phyloP scores from a whole-genome alignment of 2,329 filamentous ascomycete species.

The Botrytis hyacinthi region DNA sequence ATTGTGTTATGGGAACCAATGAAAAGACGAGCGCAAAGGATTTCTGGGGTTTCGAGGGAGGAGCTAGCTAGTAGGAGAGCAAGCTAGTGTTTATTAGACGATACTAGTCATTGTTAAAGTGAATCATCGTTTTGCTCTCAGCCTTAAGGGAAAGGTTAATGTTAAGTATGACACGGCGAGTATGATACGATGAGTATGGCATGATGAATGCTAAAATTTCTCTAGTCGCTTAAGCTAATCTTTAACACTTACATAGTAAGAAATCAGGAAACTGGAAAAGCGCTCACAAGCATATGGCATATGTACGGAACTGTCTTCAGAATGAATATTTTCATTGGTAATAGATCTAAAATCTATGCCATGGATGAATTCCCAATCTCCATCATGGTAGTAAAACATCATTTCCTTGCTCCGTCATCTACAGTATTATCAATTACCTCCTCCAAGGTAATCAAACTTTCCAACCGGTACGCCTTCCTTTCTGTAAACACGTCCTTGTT shows the following conservation, averaged over 20 bases:
- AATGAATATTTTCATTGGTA: background rate
- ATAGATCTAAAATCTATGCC: background rate
- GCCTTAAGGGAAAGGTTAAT: background rate
- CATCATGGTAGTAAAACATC: background rate
- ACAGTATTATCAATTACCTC: background rate
- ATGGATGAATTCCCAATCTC: background rate
- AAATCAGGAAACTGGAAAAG: background rate
- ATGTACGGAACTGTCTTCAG: background rate
- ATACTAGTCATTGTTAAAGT: background rate
- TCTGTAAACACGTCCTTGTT: background rate
- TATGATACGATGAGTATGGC: background rate
- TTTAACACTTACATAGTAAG: background rate
- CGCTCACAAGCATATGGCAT: background rate
- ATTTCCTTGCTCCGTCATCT: background rate
- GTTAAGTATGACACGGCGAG: background rate
- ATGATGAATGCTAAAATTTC: background rate
- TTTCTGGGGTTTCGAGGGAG: background rate
- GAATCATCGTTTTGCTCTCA: background rate
- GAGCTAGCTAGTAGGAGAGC: background rate
- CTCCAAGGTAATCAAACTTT: slow-evolving; percentile 54
- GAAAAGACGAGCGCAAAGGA: background rate
- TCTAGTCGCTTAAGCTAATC: background rate
- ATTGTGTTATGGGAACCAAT: background rate
- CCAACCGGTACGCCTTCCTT: slow-evolving; percentile 55
- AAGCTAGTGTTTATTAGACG: background rate